Evolutionary conservation across 2,329 filamentous ascomycete species (phyloP).

Genomic region (Blumeriella jaapii): DNA sequence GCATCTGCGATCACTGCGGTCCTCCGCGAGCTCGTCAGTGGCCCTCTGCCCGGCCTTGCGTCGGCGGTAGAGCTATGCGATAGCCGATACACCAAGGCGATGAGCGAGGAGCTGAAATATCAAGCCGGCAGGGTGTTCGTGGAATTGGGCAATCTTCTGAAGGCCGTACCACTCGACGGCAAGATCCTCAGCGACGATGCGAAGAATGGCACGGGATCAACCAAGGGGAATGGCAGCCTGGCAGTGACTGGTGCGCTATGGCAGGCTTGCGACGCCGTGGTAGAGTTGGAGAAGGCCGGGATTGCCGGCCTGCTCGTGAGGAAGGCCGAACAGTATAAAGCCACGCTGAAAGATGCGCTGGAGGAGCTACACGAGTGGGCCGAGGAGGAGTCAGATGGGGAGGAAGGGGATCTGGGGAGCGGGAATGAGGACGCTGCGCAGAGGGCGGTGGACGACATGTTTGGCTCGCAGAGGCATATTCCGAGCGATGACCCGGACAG

Average conservation of each 20-base stretch:
- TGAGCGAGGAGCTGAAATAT: conserved; percentile 51
- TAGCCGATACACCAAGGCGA: conserved; percentile 47
- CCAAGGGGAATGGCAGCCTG: conserved; percentile 39
- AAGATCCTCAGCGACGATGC: conserved; percentile 37
- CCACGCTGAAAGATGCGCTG: conserved; percentile 69
- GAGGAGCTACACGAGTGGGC: conserved; percentile 83
- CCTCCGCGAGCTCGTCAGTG: conserved; percentile 58
- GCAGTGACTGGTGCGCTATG: conserved; percentile 68
- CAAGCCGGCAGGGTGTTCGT: conserved; percentile 47
- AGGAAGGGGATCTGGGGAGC: conserved; percentile 37
- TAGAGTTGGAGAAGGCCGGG: conserved; percentile 51
- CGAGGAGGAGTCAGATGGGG: conserved; percentile 55
- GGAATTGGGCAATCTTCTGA: conserved; percentile 50
- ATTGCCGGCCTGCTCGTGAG: conserved; percentile 58
- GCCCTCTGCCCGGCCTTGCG: conserved; percentile 64
- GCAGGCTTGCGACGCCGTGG: conserved; percentile 68
- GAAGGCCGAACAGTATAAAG: conserved; percentile 63
- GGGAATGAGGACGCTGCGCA: conserved; percentile 33
- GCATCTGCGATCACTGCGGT: conserved; percentile 62
- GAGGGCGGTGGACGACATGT: conserved; percentile 55
- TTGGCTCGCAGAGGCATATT: conserved; percentile 49
- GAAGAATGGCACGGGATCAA: conserved; percentile 32
- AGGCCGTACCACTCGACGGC: conserved; percentile 48
- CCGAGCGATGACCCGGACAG: conserved; percentile 51
- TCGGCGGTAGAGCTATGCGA: conserved; percentile 57